Base-by-base conservation (phyloP, 1,139 yeast genomes). In the Hemisphaericaspora lyxosophila region DNA sequence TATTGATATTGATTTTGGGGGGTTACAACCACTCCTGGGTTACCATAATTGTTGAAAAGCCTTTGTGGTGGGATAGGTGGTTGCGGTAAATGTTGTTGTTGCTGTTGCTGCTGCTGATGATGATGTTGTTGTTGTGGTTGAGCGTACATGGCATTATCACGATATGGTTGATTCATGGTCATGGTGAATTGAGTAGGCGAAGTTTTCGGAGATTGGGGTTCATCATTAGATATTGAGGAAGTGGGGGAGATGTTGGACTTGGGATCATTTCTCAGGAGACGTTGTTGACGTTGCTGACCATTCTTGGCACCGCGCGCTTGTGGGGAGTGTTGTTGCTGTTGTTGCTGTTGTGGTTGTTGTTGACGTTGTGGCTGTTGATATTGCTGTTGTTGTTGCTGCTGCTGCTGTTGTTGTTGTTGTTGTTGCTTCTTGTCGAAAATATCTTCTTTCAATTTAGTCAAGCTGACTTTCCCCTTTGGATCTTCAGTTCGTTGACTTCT, bases 131-230 rank as follows among this genome's bases (percentile, higher is more conserved):
- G 45, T 15, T 38, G 48, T 28, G 38, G 41, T 29, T 45, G 50
- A 9, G 43, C 36, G 20, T 34, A 34, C 6, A 19, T 8, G 11
- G 8, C 8, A 8, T 6, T 19, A 19, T 33, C 27, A 9, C 26
- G 24, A 25, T 32, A 40, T 16, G 40, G 34, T 24, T 43, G 41
- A 18, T 32, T 33, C 12, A 29, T 33, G 19, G 48, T 47, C 14
- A 51, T 47, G 31, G 50, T 47, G 39, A 47, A 59, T 9, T 51
- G 39, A 7, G 47, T 48, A 0, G 74, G 74, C 1, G 73, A 67
- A 0, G 73, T 64, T 33, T 63, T 69, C 1, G 76, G 76, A 5
- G 73, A 68, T 36, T 68, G 74, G 0, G 73, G 68, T 31, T 65
- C 68, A 17, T 67, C 74, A 5, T 72, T 60, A 3, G 70, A 62